A percentile compares a stretch with the other conserved stretches of the same genome.
Conservation (phyloP, 2,329 filamentous ascomycete species). For the Colletotrichum tropicale region DNA sequence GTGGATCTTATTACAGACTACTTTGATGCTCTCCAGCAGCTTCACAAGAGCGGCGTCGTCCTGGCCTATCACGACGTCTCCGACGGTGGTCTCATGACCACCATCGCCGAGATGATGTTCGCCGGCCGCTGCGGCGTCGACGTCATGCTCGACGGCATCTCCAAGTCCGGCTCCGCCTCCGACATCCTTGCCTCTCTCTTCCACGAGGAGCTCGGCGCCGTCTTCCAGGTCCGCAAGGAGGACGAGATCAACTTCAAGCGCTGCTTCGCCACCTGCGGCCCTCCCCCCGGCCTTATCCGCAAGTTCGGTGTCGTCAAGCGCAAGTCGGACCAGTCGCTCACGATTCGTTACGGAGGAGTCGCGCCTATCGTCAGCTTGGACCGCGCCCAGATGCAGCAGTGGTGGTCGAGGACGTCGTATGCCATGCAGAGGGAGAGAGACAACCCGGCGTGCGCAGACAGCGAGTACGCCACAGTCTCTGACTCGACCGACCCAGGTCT, state of each 20-base stretch:
- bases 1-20: constrained; percentile 83
- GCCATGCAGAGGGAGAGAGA: constrained; percentile 91
- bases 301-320: constrained; percentile 81
- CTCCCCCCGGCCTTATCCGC: constrained; percentile 79
- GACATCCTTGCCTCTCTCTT: constrained; percentile 81
- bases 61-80: constrained; percentile 95
- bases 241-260: constrained; percentile 86
- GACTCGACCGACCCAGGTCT: constrained; percentile 83
- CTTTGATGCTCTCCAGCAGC: constrained; percentile 80
- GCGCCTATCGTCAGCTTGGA: constrained; percentile 69
- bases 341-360: constrained; percentile 73
- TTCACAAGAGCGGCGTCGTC: constrained; percentile 67
- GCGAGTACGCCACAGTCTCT: constrained; percentile 76
- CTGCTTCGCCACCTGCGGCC: constrained; percentile 90
- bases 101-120: constrained; percentile 97
- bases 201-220: constrained; percentile 93
- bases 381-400: constrained; percentile 78
- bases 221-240: constrained; percentile 90
- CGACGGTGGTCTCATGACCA: constrained; percentile 90
- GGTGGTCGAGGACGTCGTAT: constrained; percentile 87
- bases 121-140: constrained; percentile 90
- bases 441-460: constrained; percentile 84
- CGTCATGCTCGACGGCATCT: constrained; percentile 78
- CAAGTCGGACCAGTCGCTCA: constrained; percentile 74
- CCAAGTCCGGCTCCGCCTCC: constrained; percentile 64